Base-by-base conservation (phyloP, 805 yeast genomes). In the Priceomyces melissophilus region DNA sequence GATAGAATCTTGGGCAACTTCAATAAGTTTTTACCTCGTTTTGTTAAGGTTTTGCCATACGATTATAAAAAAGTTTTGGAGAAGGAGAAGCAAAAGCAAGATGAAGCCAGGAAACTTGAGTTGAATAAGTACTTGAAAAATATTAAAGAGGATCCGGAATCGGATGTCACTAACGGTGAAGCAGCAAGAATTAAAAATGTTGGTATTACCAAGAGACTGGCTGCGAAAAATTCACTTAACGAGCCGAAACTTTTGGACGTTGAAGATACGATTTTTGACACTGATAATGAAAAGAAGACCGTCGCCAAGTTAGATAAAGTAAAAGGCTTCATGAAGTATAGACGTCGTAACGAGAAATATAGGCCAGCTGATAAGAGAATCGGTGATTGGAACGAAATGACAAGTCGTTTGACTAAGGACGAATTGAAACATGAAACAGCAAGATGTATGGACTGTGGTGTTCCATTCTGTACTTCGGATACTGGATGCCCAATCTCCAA, bases 391-490 rank as follows among this genome's bases (percentile, higher is more conserved):
- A 79, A 84, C 49, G 98, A 91, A 68, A 76, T 91, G 62, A 81
- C 95, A 10, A 68, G 79, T 10, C 79, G 96, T 41, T 73, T 91
- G 53, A 73, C 88, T 42, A 85, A 87, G 66, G 89, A 85, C 39
- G 98, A 93, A 52, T 82, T 91, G 57, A 79, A 82, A 61, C 79
- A 76, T 61, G 97, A 91, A 72, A 87, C 98, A 43, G 96, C 98
- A 11, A 81, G 99, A 67, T 91, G 99, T 77, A 91, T 93, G 96
- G 98, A 91, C 69, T 91, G 99, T 75, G 99, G 99, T 74, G 95
- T 93, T 54, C 99, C 99, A 44, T 91, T 91, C 80, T 91, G 99
- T 75, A 95, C 91, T 58, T 84, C 96, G 36, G 98, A 91, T 65
- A 86, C 96, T 33, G 99, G 99, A 45, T 91, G 99, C 72, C 99